Conservation (phyloP, 2,329 filamentous ascomycete species). For the Orbilia ellipsospora region DNA sequence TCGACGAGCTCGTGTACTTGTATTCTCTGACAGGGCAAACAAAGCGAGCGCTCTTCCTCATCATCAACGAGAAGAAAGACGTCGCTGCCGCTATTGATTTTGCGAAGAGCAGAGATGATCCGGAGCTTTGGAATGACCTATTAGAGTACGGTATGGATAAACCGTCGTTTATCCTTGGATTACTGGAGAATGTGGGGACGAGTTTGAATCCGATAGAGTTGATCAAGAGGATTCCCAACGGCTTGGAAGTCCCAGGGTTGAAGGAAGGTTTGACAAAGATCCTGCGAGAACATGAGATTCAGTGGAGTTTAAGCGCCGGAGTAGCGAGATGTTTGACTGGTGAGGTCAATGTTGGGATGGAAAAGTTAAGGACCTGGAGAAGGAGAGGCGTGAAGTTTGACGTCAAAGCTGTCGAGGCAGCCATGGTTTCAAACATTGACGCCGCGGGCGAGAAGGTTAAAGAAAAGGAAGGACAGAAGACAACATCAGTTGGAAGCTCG, state of each 20-base stretch:
- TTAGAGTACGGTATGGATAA: constrained; percentile 98
- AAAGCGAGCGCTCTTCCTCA: constrained; percentile 88
- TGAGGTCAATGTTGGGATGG: constrained; percentile 87
- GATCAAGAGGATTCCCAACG: constrained; percentile 89
- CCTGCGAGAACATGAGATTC: constrained; percentile 95
- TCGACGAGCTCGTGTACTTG: constrained; percentile 93
- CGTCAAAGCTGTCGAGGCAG: constrained; percentile 63
- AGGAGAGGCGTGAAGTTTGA: constrained; percentile 90
- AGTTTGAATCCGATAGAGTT: constrained; percentile 91
- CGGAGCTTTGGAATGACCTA: constrained; percentile 93
- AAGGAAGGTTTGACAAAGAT: constrained; percentile 88
- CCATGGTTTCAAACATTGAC: constrained; percentile 59
- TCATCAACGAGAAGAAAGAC: constrained; percentile 91
- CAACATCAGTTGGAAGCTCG: constrained; percentile 56
- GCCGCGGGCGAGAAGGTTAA: constrained; percentile 54
- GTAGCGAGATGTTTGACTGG: constrained; percentile 86
- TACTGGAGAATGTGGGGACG: constrained; percentile 93
- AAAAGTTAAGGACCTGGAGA: constrained; percentile 80
- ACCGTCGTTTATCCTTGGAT: constrained; percentile 88
- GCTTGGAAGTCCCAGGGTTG: constrained; percentile 89
- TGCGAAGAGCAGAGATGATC: constrained; percentile 90
- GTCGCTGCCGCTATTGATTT: constrained; percentile 94
- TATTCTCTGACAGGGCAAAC: constrained; percentile 95
- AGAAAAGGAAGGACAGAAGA: constrained; percentile 60
- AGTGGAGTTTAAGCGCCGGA: constrained; percentile 89